phyloP scores from a whole-genome alignment of 371 early-diverging fungal genomes.

The Blastocladiella emersonii region DNA sequence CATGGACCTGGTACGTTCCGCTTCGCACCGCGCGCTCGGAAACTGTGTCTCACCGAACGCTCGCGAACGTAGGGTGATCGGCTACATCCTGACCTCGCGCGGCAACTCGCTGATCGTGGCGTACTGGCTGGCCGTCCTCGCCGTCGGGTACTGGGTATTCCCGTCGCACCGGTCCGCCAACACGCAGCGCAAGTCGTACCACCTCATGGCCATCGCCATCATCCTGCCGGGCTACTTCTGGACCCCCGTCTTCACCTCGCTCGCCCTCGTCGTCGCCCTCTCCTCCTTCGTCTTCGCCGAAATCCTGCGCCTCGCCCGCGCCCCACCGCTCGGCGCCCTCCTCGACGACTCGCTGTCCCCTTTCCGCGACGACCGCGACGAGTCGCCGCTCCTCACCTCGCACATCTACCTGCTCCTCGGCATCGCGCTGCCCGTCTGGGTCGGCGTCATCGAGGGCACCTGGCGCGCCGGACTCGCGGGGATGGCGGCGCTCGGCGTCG shows the following conservation, averaged over 20 bases:
- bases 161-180: not conserved
- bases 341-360: not conserved
- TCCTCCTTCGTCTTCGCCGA: slow-evolving; percentile 5
- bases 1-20: slow-evolving; percentile 5
- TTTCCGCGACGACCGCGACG: slow-evolving; percentile 8
- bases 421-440: slow-evolving; percentile 3
- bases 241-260: slow-evolving; percentile 6
- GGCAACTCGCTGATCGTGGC: not conserved
- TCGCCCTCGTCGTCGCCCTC: slow-evolving; percentile 5
- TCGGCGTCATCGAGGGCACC: not conserved
- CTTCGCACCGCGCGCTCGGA: not conserved
- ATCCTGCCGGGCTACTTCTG: not conserved
- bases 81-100: not conserved
- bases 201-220: not conserved
- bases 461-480: slow-evolving; percentile 2
- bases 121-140: not conserved
- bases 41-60: not conserved
- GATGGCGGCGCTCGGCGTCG: slow-evolving; percentile 2
- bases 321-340: slow-evolving; percentile 3
- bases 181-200: not conserved
- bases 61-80: not conserved
- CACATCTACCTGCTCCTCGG: slow-evolving; percentile 6
- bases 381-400: not conserved
- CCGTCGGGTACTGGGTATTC: not conserved
- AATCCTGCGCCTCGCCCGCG: slow-evolving; percentile 1